A percentile compares a stretch with the other conserved stretches of the same genome.
These are phyloP conservation scores for Closterium sp. DNA, from an alignment of 139 green algal species.

Conservation along the genomic window DNA sequence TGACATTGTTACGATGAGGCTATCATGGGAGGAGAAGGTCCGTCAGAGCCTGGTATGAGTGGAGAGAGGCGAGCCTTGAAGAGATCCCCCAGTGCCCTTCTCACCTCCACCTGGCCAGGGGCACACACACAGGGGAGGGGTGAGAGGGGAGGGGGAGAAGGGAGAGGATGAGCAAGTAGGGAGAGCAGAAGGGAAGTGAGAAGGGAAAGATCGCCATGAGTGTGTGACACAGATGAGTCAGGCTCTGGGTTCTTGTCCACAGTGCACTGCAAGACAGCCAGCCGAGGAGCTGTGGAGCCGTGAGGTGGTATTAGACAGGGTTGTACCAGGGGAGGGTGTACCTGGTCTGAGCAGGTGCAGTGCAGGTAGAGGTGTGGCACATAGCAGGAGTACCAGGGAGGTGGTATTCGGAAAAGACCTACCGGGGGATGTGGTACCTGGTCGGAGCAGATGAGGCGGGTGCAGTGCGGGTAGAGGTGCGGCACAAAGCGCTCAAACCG, in stretches of 20 bases:
- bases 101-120: constrained; percentile 14
- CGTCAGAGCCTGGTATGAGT: neutral
- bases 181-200: neutral
- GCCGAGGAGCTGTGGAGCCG: too few relatives aligned
- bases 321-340: neutral
- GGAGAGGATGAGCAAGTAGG: neutral
- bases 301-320: neutral
- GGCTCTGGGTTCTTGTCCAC: too few relatives aligned
- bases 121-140: neutral
- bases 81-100: constrained; percentile 25
- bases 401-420: too few relatives aligned
- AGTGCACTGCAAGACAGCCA: too few relatives aligned
- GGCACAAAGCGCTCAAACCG: neutral
- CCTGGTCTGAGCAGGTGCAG: constrained; percentile 28
- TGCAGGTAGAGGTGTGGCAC: constrained; percentile 11
- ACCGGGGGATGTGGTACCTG: constrained; percentile 14
- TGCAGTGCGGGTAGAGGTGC: constrained; percentile 35
- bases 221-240: too few relatives aligned
- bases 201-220: neutral
- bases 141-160: neutral
- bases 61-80: neutral
- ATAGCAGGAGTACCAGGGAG: neutral
- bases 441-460: constrained; percentile 31
- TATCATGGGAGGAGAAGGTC: neutral
- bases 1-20: neutral